Percentiles rank a stretch among this genome's conserved stretches.
Conservation (phyloP, 78 protist species). For the Blattamonas nauphoetae region DNA sequence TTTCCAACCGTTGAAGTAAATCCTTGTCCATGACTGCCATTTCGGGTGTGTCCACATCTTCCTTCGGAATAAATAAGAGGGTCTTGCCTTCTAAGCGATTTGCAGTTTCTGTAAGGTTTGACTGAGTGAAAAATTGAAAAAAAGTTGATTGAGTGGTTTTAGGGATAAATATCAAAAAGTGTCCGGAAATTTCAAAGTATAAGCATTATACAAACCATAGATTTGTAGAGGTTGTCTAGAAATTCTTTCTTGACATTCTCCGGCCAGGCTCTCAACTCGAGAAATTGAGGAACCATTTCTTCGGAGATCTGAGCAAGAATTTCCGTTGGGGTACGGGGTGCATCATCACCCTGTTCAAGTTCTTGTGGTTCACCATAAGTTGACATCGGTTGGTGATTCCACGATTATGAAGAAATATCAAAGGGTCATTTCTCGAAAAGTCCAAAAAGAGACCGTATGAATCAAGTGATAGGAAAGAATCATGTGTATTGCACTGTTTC, state of each 20-base stretch:
- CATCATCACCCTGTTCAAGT: no score
- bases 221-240: neutral
- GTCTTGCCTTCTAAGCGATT: conserved; percentile 41
- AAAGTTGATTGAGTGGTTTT: no score
- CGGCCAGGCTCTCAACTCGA: neutral
- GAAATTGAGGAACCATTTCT: neutral
- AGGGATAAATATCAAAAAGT: no score
- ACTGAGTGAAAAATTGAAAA: neutral
- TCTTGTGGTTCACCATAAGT: no score
- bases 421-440: no score
- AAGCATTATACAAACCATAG: neutral
- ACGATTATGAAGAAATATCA: no score
- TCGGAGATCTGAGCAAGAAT: neutral
- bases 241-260: neutral
- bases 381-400: no score
- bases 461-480: no score
- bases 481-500: no score
- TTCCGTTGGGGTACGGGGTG: neutral
- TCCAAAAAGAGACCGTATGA: no score
- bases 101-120: conserved; percentile 54
- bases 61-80: conserved; percentile 65
- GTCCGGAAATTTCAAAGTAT: no score
- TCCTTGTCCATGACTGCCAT: conserved; percentile 39
- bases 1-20: conserved; percentile 55
- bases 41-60: neutral